Conservation (phyloP, 176 grass and related monocot genomes). For the Tuctoria greenei region DNA sequence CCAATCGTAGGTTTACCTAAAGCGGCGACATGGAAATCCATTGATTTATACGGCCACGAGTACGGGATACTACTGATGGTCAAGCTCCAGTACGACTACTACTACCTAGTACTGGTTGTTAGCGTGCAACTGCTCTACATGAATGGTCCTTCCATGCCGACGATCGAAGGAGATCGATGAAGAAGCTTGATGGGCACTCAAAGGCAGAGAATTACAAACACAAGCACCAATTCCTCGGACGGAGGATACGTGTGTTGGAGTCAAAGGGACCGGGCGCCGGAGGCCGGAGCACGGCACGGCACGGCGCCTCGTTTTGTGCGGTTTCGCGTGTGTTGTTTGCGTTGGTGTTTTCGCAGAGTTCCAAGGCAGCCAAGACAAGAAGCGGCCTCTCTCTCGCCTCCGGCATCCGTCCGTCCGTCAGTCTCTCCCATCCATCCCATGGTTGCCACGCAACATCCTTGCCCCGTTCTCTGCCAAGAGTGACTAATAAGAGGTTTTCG, state of each 20-base stretch:
- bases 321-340: neutral
- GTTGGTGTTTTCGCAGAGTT: conserved; percentile 1
- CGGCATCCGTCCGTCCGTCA: too few relatives aligned
- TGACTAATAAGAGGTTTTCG: neutral
- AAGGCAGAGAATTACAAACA: neutral
- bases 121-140: too few relatives aligned
- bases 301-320: neutral
- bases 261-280: too few relatives aligned
- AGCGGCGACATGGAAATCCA: conserved; percentile 15
- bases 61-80: too few relatives aligned
- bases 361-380: neutral
- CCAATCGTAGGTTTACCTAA: conserved; percentile 25
- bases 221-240: neutral
- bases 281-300: neutral
- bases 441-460: conserved; percentile 35
- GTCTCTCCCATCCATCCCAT: conserved; percentile 4
- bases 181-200: conserved; percentile 40
- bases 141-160: too few relatives aligned
- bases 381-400: too few relatives aligned
- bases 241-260: neutral
- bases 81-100: too few relatives aligned
- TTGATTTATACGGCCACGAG: neutral
- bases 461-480: too few relatives aligned
- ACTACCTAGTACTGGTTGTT: too few relatives aligned
- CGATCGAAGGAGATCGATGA: too few relatives aligned